A percentile compares a stretch with the other conserved stretches of the same genome.
phyloP scores from a whole-genome alignment of 768 basidiomycete species.

The Candolleomyces efflorescens region DNA sequence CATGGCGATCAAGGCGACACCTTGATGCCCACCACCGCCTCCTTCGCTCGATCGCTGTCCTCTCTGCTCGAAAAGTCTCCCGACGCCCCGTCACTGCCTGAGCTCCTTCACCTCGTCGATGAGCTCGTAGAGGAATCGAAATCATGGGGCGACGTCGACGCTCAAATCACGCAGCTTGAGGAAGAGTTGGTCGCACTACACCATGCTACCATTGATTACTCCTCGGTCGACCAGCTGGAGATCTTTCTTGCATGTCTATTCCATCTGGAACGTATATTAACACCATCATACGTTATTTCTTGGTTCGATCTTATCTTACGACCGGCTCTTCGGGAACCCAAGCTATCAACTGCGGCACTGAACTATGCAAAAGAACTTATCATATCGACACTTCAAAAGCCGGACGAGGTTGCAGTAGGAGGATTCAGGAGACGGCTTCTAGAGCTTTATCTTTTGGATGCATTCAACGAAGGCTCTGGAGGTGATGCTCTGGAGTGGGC shows the following conservation, averaged over 20 bases:
- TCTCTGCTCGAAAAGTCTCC: slow-evolving; percentile 49
- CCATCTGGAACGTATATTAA: slow-evolving; percentile 56
- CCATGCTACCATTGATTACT: slow-evolving; percentile 61
- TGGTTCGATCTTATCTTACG: slow-evolving; percentile 84
- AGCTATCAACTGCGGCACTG: slow-evolving; percentile 51
- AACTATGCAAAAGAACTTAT: slow-evolving; percentile 72
- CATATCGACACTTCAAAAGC: slow-evolving; percentile 52
- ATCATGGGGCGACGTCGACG: slow-evolving; percentile 37
- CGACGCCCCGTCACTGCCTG: slow-evolving; percentile 46
- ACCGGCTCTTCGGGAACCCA: slow-evolving; percentile 73
- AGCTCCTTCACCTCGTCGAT: slow-evolving; percentile 48
- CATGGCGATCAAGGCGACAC: slow-evolving; percentile 10
- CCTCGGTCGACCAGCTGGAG: slow-evolving; percentile 57
- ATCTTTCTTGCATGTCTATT: slow-evolving; percentile 63
- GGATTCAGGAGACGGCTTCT: slow-evolving; percentile 68
- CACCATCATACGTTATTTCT: slow-evolving; percentile 64
- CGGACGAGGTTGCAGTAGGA: slow-evolving; percentile 42
- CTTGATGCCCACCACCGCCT: slow-evolving; percentile 25
- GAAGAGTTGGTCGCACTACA: slow-evolving; percentile 64
- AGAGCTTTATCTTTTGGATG: slow-evolving; percentile 75
- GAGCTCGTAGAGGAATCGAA: slow-evolving; percentile 47
- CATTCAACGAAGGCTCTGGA: slow-evolving; percentile 69
- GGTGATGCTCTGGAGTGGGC: slow-evolving; percentile 76
- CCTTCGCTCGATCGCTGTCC: slow-evolving; percentile 52
- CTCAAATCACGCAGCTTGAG: slow-evolving; percentile 47